A percentile compares a stretch with the other conserved stretches of the same genome.
Conservation (phyloP, 1,139 yeast genomes). For the Candida dubliniensis region DNA sequence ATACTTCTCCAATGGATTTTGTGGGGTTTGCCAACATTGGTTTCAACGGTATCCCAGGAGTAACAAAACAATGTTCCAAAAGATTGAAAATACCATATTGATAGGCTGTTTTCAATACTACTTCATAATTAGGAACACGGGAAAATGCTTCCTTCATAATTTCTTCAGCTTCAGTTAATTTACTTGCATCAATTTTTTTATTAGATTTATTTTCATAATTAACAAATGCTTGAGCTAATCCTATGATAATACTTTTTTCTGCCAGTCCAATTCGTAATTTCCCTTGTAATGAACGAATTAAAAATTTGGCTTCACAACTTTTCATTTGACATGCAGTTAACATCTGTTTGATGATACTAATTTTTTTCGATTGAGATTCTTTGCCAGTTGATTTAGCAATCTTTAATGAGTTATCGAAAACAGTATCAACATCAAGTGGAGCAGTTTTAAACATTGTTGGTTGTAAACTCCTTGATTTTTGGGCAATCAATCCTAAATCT, state of each 20-base stretch:
- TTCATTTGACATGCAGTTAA: slow-evolving; percentile 83
- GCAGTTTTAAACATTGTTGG: slow-evolving; percentile 93
- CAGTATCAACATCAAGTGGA: slow-evolving; percentile 69
- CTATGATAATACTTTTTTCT: slow-evolving; percentile 83
- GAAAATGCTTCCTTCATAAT: slow-evolving; percentile 82
- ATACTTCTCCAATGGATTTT: slow-evolving; percentile 82
- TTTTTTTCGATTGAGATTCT: slow-evolving; percentile 77
- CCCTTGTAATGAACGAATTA: slow-evolving; percentile 89
- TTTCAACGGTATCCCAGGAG: slow-evolving; percentile 92
- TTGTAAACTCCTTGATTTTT: slow-evolving; percentile 78
- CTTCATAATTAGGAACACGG: slow-evolving; percentile 87
- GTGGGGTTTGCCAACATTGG: slow-evolving; percentile 99
- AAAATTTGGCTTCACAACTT: slow-evolving; percentile 74
- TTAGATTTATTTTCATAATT: slow-evolving; percentile 46
- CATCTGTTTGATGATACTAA: slow-evolving; percentile 75
- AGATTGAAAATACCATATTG: slow-evolving; percentile 67
- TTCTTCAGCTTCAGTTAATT: slow-evolving; percentile 65
- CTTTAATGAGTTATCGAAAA: slow-evolving; percentile 69
- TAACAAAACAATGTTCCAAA: slow-evolving; percentile 66
- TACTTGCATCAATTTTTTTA: slow-evolving; percentile 36
- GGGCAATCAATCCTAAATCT: slow-evolving; percentile 89
- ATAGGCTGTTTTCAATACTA: slow-evolving; percentile 65
- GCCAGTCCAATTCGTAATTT: slow-evolving; percentile 92
- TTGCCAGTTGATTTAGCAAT: slow-evolving; percentile 84
- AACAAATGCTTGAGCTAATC: slow-evolving; percentile 80